Evolutionary conservation across 1,284 basidiomycete species (phyloP), one percentile per base, ranked within the genome.

Genomic region (Cryptococcus sp.): DNA sequence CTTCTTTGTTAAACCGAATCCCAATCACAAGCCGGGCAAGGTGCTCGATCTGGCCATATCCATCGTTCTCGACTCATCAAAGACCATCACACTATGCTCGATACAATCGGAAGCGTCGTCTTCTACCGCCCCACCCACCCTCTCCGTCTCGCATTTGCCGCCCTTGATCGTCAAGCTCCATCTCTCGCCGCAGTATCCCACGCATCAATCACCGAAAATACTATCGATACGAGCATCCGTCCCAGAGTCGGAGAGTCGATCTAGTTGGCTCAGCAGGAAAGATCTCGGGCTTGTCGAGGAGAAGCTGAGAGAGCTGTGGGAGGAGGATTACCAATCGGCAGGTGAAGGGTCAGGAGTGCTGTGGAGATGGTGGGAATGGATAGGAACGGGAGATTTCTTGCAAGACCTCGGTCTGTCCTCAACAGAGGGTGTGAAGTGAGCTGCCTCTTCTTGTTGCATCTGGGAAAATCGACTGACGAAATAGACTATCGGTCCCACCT

Each of bases 361-460:
- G 4, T 72, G 68, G 68, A 62, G 43, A 36, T 72, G 68, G 66
- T 63, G 65, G 59, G 69, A 72, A 23, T 72, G 69, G 69, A 47
- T 72, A 0, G 57, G 57, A 1, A 53, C 32, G 12, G 67, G 63
- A 3, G 58, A 64, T 1, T 70, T 66, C 31, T 47, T 70, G 1
- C 19, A 3, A 0, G 62, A 66, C 16, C 23, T 61, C 7, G 59
- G 51, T 3, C 23, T 65, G 32, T 32, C 4, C 11, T 12, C 52
- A 10, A 26, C 54, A 10, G 51, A 50, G 21, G 19, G 25, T 6
- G 23, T 65, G 12, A 43, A 44, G 66, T 63, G 34, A 39, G 45
- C 37, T 16, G 16, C 24, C 1, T 19, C 12, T 14, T 10, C 36
- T 37, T 32, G 21, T 10, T 23, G 19, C 16, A 7, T 1, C 7